These are phyloP conservation scores for Phialemonium atrogriseum DNA, from an alignment of 2,329 filamentous ascomycete species.

Conservation along the genomic window DNA sequence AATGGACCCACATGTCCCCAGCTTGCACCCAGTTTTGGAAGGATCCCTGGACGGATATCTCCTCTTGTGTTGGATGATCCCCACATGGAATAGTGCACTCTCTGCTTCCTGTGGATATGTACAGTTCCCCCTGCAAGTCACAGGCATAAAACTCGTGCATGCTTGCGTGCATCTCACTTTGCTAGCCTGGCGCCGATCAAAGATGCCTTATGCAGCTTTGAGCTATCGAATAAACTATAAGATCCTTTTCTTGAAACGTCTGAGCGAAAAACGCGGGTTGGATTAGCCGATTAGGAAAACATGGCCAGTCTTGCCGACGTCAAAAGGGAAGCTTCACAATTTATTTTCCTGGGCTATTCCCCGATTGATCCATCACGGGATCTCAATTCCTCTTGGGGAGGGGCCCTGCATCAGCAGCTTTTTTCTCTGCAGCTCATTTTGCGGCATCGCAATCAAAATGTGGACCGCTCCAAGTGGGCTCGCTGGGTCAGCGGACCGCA, in stretches of 20 bases:
- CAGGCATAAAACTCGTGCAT: slow-evolving; percentile 1
- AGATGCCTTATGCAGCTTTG: slow-evolving; percentile 3
- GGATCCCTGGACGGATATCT: too few species aligned
- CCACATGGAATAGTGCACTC: too few species aligned
- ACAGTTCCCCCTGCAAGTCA: background rate
- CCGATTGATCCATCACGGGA: slow-evolving; percentile 1
- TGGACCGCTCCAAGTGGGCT: background rate
- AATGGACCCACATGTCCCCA: too few species aligned
- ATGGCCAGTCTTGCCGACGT: too few species aligned
- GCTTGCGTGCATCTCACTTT: slow-evolving; percentile 2
- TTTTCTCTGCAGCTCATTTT: background rate
- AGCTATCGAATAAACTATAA: background rate
- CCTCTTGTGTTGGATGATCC: too few species aligned
- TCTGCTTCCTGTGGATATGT: too few species aligned
- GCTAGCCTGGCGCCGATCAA: background rate
- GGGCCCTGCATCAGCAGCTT: too few species aligned
- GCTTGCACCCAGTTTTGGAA: too few species aligned
- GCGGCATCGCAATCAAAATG: slow-evolving; percentile 1
- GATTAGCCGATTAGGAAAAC: background rate
- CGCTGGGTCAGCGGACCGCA: background rate
- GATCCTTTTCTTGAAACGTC: background rate
- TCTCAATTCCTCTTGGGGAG: background rate
- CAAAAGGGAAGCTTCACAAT: background rate
- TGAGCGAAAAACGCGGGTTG: background rate
- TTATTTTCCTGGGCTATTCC: background rate